Evolutionary conservation across 805 yeast genomes (phyloP).

Genomic region (Lachancea fermentati): DNA sequence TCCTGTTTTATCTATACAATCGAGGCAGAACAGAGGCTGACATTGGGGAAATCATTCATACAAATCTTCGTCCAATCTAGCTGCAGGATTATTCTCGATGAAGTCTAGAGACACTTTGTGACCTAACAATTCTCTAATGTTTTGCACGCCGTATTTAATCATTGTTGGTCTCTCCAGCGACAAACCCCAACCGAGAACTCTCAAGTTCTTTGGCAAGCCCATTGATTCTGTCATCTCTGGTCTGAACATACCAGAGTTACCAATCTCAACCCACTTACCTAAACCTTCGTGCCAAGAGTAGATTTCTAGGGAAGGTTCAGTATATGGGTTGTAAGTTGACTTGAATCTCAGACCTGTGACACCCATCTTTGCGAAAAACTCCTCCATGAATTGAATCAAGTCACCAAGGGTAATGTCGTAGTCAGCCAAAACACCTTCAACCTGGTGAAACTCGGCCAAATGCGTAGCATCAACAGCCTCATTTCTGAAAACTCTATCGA

Average conservation of each 20-base stretch:
- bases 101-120: conserved; percentile 94
- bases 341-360: conserved; percentile 92
- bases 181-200: conserved; percentile 97
- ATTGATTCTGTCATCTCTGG: conserved; percentile 98
- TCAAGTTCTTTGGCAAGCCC: conserved; percentile 92
- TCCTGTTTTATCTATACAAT: background rate
- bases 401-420: conserved; percentile 92
- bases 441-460: conserved; percentile 98
- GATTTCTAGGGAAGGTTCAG: conserved; percentile 97
- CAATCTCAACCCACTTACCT: conserved; percentile 97
- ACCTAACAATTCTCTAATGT: conserved; percentile 94
- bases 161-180: conserved; percentile 97
- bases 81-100: conserved; percentile 95
- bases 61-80: conserved; percentile 82
- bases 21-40: background rate
- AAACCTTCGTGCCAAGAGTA: conserved; percentile 94
- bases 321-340: conserved; percentile 98
- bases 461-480: conserved; percentile 99
- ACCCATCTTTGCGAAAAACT: conserved; percentile 95
- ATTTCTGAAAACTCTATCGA: conserved; percentile 97
- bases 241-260: conserved; percentile 99
- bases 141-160: conserved; percentile 95
- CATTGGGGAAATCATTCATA: conserved; percentile 17
- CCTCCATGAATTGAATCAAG: conserved; percentile 96
- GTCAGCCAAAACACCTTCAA: conserved; percentile 98